Conservation (phyloP, 257 asterid species). For the Scutellaria minor region DNA sequence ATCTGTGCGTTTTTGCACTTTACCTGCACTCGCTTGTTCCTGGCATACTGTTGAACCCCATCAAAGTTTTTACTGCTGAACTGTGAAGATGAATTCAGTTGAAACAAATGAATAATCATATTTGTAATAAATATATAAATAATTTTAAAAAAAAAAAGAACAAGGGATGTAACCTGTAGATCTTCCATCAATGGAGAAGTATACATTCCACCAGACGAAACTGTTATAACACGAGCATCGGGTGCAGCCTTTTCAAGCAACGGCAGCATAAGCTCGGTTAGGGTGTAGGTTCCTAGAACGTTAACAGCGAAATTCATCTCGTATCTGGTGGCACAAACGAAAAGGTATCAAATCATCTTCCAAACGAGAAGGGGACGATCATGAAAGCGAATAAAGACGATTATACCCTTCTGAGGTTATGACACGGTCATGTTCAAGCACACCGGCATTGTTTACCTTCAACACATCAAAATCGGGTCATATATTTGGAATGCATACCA, state of each 20-base stretch:
- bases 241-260: slow-evolving; percentile 88
- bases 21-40: slow-evolving; percentile 93
- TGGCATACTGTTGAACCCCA: slow-evolving; percentile 87
- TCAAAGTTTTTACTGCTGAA: slow-evolving; percentile 59
- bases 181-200: slow-evolving; percentile 78
- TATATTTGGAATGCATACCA: background rate
- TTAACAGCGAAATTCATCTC: slow-evolving; percentile 90
- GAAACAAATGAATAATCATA: slow-evolving; percentile 18
- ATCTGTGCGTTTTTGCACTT: too few relatives aligned
- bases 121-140: background rate
- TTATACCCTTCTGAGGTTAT: slow-evolving; percentile 84
- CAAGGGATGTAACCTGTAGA: slow-evolving; percentile 55
- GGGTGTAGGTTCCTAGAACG: slow-evolving; percentile 82
- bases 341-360: slow-evolving; percentile 19
- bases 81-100: slow-evolving; percentile 47
- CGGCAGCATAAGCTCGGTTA: slow-evolving; percentile 81
- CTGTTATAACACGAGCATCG: slow-evolving; percentile 95
- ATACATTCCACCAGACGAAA: slow-evolving; percentile 96
- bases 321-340: slow-evolving; percentile 44
- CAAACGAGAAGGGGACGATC: background rate
- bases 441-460: slow-evolving; percentile 94
- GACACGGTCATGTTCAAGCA: slow-evolving; percentile 64
- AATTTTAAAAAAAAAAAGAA: background rate
- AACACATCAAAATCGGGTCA: slow-evolving; percentile 24
- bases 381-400: slow-evolving; percentile 27